These are phyloP conservation scores for Ustilago crameri DNA, from an alignment of 1,284 basidiomycete species.

Conservation along the genomic window DNA sequence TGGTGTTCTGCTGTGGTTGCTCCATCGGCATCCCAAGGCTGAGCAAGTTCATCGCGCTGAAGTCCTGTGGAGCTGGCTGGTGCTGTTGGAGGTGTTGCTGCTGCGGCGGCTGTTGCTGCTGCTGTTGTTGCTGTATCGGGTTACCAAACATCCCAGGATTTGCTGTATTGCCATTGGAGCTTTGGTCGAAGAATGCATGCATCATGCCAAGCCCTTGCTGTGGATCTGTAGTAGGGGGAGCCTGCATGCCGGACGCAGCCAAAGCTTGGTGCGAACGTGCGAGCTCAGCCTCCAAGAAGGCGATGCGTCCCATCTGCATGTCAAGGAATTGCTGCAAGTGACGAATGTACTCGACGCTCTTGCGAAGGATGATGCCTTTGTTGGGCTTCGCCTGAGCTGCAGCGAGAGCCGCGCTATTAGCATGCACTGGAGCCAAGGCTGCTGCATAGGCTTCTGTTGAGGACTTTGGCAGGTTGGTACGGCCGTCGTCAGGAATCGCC, in stretches of 20 bases:
- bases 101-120: slow-evolving; percentile 17
- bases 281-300: slow-evolving; percentile 58
- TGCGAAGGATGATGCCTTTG: slow-evolving; percentile 66
- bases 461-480: slow-evolving; percentile 34
- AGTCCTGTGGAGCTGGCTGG: slow-evolving; percentile 34
- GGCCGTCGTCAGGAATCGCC: slow-evolving; percentile 15
- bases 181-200: slow-evolving; percentile 42
- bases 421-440: slow-evolving; percentile 55
- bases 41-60: slow-evolving; percentile 45
- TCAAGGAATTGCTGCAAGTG: slow-evolving; percentile 64
- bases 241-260: slow-evolving; percentile 45
- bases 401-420: slow-evolving; percentile 57
- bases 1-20: slow-evolving; percentile 11
- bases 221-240: slow-evolving; percentile 43
- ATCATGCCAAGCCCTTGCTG: slow-evolving; percentile 48
- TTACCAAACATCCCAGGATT: slow-evolving; percentile 17
- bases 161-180: slow-evolving; percentile 6
- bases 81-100: slow-evolving; percentile 23
- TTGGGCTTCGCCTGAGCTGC: slow-evolving; percentile 65
- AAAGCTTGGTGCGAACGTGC: slow-evolving; percentile 41
- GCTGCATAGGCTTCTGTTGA: slow-evolving; percentile 51
- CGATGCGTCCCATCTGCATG: slow-evolving; percentile 58
- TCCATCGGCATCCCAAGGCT: slow-evolving; percentile 44
- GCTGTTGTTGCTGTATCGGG: slow-evolving; percentile 22
- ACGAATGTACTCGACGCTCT: slow-evolving; percentile 66